Conservation (phyloP, 2,329 filamentous ascomycete species). For the Zymoseptoria passerinii region DNA sequence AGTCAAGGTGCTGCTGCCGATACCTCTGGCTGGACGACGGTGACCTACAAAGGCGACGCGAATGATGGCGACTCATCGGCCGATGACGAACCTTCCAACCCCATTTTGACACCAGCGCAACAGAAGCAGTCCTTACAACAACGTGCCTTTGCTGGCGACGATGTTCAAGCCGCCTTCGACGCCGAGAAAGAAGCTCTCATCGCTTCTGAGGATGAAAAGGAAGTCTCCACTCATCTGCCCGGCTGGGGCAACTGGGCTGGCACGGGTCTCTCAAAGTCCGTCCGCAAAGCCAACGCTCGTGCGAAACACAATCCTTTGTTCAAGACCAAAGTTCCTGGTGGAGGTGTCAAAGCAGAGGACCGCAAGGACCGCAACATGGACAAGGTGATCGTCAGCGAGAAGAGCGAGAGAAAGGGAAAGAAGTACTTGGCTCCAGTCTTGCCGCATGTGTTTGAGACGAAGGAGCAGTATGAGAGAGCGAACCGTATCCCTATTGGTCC, state of each 20-base stretch:
- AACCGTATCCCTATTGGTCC: slow-evolving; percentile 79
- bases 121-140: slow-evolving; percentile 63
- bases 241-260: slow-evolving; percentile 94
- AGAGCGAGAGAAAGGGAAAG: slow-evolving; percentile 78
- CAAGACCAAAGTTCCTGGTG: slow-evolving; percentile 49
- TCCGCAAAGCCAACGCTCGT: slow-evolving; percentile 53
- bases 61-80: slow-evolving; percentile 20
- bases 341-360: slow-evolving; percentile 63
- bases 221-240: slow-evolving; percentile 74
- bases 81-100: slow-evolving; percentile 15
- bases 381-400: slow-evolving; percentile 87
- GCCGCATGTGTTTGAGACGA: slow-evolving; percentile 82
- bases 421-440: slow-evolving; percentile 78
- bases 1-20: slow-evolving; percentile 16
- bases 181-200: slow-evolving; percentile 66
- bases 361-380: slow-evolving; percentile 76
- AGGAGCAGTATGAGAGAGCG: slow-evolving; percentile 81
- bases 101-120: slow-evolving; percentile 21
- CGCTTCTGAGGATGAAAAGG: slow-evolving; percentile 72
- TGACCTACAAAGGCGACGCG: slow-evolving; percentile 30
- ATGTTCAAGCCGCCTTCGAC: slow-evolving; percentile 72
- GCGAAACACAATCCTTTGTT: slow-evolving; percentile 45
- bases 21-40: slow-evolving; percentile 38
- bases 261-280: slow-evolving; percentile 64
- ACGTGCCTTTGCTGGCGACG: slow-evolving; percentile 76